Conservation (phyloP, 2,329 filamentous ascomycete species). For the Fusarium chuoi region DNA sequence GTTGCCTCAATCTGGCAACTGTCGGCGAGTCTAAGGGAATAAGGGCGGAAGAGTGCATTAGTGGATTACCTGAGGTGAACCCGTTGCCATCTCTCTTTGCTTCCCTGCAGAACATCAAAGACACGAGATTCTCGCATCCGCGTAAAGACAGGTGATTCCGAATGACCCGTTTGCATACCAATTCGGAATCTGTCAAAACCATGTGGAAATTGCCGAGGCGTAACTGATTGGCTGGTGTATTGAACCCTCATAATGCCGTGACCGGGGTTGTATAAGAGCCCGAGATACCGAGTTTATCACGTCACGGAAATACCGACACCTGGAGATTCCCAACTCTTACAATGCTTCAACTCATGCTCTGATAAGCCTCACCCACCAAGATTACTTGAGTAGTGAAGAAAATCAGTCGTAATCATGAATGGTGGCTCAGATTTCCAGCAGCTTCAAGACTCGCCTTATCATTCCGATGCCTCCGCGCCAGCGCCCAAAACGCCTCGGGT, state of each 20-base stretch:
- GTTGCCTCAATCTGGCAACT: background rate
- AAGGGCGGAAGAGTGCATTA: background rate
- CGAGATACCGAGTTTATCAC: constrained; percentile 19
- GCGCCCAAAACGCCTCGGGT: background rate
- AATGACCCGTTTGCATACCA: background rate
- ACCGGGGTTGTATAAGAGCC: constrained; percentile 12
- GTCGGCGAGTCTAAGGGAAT: background rate
- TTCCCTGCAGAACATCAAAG: background rate
- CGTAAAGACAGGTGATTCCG: background rate
- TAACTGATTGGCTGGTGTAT: background rate
- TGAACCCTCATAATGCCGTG: background rate
- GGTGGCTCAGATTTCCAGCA: background rate
- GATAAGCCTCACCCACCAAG: fast-evolving
- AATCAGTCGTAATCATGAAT: background rate
- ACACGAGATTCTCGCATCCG: background rate
- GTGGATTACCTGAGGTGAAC: background rate
- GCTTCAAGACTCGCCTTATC: constrained; percentile 4
- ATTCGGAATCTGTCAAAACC: background rate
- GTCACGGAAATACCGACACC: background rate
- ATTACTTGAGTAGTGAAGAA: fast-evolving
- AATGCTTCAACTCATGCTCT: background rate
- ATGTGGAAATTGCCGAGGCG: background rate
- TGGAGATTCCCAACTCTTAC: background rate
- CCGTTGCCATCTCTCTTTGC: background rate
- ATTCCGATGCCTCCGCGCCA: constrained; percentile 6